Evolutionary conservation across 208 protist species (phyloP).

Genomic region (Wallacemonas collosoma): DNA sequence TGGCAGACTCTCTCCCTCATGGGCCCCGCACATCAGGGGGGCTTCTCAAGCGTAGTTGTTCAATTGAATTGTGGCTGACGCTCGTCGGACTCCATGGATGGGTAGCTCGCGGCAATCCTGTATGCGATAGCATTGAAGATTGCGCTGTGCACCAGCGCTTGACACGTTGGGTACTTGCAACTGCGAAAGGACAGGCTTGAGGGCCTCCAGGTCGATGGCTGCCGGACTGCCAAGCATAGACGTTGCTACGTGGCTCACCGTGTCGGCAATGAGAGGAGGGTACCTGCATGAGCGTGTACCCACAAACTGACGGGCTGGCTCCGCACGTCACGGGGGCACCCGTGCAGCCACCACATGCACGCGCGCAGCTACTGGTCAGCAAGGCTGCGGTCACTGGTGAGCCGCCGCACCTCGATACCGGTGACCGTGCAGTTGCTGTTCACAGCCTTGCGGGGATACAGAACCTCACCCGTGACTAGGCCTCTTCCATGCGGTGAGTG

Average conservation of each 20-base stretch:
- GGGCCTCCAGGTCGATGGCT: neutral
- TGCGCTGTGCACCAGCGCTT: no score
- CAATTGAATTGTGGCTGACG: no score
- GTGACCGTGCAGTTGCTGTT: neutral
- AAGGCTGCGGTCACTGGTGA: neutral
- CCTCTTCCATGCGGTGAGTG: neutral
- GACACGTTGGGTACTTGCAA: neutral
- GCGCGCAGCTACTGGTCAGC: neutral
- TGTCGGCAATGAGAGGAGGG: neutral
- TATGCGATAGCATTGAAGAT: no score
- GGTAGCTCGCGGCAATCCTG: no score
- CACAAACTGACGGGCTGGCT: neutral
- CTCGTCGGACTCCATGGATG: no score
- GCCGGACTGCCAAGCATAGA: neutral
- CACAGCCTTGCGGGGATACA: neutral
- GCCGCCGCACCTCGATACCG: neutral
- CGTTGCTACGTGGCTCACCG: neutral
- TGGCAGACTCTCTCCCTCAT: no score
- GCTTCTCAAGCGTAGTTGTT: no score
- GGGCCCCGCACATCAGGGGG: no score
- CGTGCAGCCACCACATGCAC: conserved; percentile 4
- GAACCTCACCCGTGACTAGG: neutral
- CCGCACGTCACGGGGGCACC: neutral
- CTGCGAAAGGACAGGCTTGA: neutral
- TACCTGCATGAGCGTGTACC: neutral